Base-by-base conservation (phyloP, 2,329 filamentous ascomycete species). In the Chaetothyriales sp. region DNA sequence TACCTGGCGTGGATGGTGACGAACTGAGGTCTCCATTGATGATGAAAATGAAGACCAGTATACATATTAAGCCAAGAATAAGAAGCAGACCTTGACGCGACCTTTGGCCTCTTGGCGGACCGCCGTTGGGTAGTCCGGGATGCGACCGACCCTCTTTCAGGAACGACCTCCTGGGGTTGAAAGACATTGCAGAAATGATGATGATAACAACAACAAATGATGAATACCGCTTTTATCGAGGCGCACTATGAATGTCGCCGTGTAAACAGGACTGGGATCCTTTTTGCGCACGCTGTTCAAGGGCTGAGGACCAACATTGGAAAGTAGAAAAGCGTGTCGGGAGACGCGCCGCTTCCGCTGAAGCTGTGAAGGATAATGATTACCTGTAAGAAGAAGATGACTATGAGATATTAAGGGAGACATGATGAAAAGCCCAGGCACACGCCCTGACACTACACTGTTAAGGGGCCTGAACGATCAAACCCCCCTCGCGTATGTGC, bases 141-240 rank as follows among this genome's bases (percentile, higher is more conserved):
- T 57, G 50, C 43, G 57, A 59, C n/a, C 57, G 57, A 18, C 57
- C 57, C 46, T 59, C 57, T 44, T 59, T 59, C 18, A 57, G 29
- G 13, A 53, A 53, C 43, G 47, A 43, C 45, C 56, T 51, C 43
- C 50, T 50, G 47, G 57, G 57, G 43, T 53, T 56, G 37, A 59
- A 59, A 53, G 54, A 56, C 44, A 46, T 52, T 29, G 43, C 54
- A 46, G 54, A 33, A 19, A 55, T 48, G 44, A 51, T 43, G 49
- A 53, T 54, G 18, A 33, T 33, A 33, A 33, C 7, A 33, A 33
- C 46, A 51, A 33, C 28, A 15, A 19, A 29, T 40, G 29, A 13
- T 25, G 18, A 37, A 28, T 50, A 7, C 18, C 29, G 22, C 29
- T 4, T 44, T 33, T 44, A 18, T 48, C 45, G 29, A 44, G 22